Base-by-base conservation (phyloP, 2,329 filamentous ascomycete species). In the Talaromyces pinophilus region DNA sequence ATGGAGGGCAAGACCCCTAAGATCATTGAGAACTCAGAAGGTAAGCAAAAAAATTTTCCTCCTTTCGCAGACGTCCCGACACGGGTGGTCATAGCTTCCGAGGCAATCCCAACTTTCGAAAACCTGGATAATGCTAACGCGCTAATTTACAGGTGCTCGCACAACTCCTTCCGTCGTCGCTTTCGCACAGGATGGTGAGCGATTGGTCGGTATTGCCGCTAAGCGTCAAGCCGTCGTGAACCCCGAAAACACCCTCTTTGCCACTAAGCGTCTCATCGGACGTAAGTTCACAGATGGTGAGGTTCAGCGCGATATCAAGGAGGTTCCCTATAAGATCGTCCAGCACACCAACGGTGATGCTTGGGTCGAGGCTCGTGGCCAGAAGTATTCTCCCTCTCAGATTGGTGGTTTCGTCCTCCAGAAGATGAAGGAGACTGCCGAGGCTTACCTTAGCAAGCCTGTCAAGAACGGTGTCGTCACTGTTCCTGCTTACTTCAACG, bases 351-450 rank as follows among this genome's bases (percentile, higher is more conserved):
- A 97, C 80, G 94, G 94, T 74, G 94, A 97, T 78, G 94, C 94
- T 70, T 97, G 94, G 94, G 91, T 98, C 70, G 88, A 93, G 82
- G 92, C 93, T 74, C 92, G 93, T 73, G 93, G 90, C 78, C 89
- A 97, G 83, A 96, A 93, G 82, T 97, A 97, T 86, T 97, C 93
- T 71, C 94, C 94, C 66, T 97, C 93, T n/a, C 94, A 98, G 82
- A 92, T 98, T 71, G 94, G 94, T 87, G 94, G 93, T 77, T 97
- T 97, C 82, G 87, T 97, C 72, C 88, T 98, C 75, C 90, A 93
- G 82, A 97, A 98, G 88, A 97, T 97, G 94, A 97, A 96, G 89
- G 94, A 97, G 87, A 98, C 94, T 62, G 94, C 94, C 71, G 93
- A 97, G 85, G 86, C 91, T 69, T 97, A 96, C 84, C 88, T 97